phyloP scores from a whole-genome alignment of 148 eudicot species.

The Camellia lanceoleosa region DNA sequence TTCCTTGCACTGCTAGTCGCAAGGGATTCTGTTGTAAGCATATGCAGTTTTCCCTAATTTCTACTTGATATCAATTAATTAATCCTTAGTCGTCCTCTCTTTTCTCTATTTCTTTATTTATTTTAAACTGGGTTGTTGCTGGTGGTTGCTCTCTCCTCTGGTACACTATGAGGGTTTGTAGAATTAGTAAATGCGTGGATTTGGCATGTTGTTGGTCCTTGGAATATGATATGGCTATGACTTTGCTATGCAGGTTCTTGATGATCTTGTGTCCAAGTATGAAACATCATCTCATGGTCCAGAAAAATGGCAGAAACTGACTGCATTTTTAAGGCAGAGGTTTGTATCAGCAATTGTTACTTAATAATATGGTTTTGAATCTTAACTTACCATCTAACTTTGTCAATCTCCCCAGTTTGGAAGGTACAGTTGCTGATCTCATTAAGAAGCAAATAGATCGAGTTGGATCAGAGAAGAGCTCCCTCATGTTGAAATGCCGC shows the following conservation, averaged over 20 bases:
- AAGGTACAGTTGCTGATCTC: constrained; percentile 82
- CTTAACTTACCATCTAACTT: constrained; percentile 9
- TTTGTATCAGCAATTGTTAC: constrained; percentile 24
- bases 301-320: constrained; percentile 80
- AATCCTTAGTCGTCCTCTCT: background rate
- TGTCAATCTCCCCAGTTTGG: constrained; percentile 56
- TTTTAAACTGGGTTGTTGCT: too few relatives aligned
- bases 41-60: background rate
- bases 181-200: background rate
- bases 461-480: constrained; percentile 75
- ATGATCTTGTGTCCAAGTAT: constrained; percentile 62
- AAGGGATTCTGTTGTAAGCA: constrained; percentile 10
- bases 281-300: constrained; percentile 85
- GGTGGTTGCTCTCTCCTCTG: background rate
- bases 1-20: constrained; percentile 8
- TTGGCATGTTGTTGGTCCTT: constrained; percentile 2
- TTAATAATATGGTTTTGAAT: constrained; percentile 3
- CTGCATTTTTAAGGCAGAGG: constrained; percentile 76
- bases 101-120: background rate
- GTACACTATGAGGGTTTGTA: background rate
- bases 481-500: constrained; percentile 68
- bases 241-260: constrained; percentile 58
- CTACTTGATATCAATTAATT: background rate
- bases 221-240: background rate
- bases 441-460: constrained; percentile 87